Base-by-base conservation (phyloP, 805 yeast species). In the Hemisphaericaspora nanyangensis region DNA sequence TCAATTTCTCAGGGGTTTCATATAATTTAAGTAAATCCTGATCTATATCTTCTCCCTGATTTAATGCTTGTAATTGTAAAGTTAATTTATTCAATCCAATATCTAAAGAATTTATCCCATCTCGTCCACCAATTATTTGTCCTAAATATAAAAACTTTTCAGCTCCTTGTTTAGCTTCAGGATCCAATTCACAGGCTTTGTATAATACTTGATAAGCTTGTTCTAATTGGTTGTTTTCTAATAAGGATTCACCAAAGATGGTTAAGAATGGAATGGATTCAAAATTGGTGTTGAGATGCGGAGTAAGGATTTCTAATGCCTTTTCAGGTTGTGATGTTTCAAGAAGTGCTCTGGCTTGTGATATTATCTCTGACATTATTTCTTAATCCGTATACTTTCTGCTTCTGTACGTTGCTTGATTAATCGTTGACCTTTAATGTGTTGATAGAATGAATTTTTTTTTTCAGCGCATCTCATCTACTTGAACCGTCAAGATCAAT, bases 121-220 rank as follows among this genome's bases (percentile, higher is more conserved):
- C 84, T 13, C 46, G 50, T 24, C 95, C 96, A 31, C 97, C 97
- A 19, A 82, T 69, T 37, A 91, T 79, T 65, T 91, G 99, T 2
- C 97, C 99, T 45, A 91, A 65, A 61, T 90, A 88, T 39, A 93
- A 72, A 56, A 85, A 90, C 63, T 89, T 90, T 55, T 86, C 95
- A 17, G 80, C 80, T 1, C 91, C 93, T 31, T 61, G 50, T 2
- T 54, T 46, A 1, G 87, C 96, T 2, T 68, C 58, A 2, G 84
- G 80, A 60, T 90, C 97, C 37, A 82, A 46, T 45, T 77, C 77
- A 42, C 90, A 79, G 3, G 89, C 80, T 31, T 61, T 62, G 7
- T 60, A 58, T 37, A 91, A 67, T 11, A 79, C 63, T 5, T 77
- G 74, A 56, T 81, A 85, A 0, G 96, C 96, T 34, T 72, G 70